These are phyloP conservation scores for Ascochyta fabae DNA, from an alignment of 2,329 filamentous ascomycete species.

Conservation along the genomic window DNA sequence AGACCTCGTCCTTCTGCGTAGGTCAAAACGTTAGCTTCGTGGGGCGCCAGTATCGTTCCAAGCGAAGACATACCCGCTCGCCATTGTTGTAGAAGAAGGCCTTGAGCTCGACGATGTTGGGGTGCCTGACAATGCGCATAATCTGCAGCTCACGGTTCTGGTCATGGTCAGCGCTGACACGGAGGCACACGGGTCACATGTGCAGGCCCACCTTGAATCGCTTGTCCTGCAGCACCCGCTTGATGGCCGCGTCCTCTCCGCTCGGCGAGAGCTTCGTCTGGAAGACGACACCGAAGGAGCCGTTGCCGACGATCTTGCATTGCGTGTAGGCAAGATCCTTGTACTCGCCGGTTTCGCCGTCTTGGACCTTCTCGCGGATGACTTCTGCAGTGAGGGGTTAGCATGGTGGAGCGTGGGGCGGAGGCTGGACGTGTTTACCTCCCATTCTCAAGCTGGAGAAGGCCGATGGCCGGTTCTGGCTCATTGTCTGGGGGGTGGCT, in stretches of 20 bases:
- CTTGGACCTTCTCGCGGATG: slow-evolving; percentile 97
- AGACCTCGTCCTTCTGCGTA: slow-evolving; percentile 83
- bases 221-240: slow-evolving; percentile 98
- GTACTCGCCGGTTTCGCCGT: slow-evolving; percentile 95
- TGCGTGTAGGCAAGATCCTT: slow-evolving; percentile 98
- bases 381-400: slow-evolving; percentile 71
- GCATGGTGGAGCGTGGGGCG: slow-evolving; percentile 26
- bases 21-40: slow-evolving; percentile 41
- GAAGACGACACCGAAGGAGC: slow-evolving; percentile 97
- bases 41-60: slow-evolving; percentile 20
- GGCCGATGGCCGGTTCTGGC: slow-evolving; percentile 88
- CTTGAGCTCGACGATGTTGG: slow-evolving; percentile 98
- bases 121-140: slow-evolving; percentile 98
- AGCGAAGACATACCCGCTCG: slow-evolving; percentile 75
- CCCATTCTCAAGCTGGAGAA: slow-evolving; percentile 93
- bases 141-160: slow-evolving; percentile 99
- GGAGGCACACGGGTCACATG: slow-evolving; percentile 19
- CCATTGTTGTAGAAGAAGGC: slow-evolving; percentile 99
- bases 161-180: slow-evolving; percentile 34
- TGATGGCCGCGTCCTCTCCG: slow-evolving; percentile 98
- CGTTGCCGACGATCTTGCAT: slow-evolving; percentile 99
- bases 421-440: slow-evolving; percentile 68
- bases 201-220: slow-evolving; percentile 84
- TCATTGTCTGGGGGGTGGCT: slow-evolving; percentile 65
- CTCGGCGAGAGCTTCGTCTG: slow-evolving; percentile 98